Evolutionary conservation across 192 early-diverging fungal species (phyloP).

Genomic region (Gaertneriomyces sp.): DNA sequence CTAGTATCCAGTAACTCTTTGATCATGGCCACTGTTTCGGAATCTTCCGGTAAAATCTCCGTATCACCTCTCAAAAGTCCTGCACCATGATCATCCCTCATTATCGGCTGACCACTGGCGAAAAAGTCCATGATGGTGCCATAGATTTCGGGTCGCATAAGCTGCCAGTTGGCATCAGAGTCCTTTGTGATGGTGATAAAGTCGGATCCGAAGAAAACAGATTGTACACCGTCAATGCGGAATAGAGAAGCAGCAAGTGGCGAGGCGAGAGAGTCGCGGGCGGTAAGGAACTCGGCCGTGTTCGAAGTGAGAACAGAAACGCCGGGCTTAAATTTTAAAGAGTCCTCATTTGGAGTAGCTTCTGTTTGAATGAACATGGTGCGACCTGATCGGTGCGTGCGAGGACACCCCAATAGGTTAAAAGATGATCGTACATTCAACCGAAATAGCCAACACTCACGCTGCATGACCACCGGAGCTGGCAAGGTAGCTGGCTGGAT

Average conservation of each 20-base stretch:
- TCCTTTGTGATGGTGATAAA: slow-evolving; percentile 96
- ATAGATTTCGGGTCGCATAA: slow-evolving; percentile 98
- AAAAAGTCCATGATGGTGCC: slow-evolving; percentile 87
- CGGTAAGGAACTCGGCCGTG: slow-evolving; percentile 78
- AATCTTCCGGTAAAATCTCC: slow-evolving; percentile 71
- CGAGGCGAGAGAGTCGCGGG: slow-evolving; percentile 64
- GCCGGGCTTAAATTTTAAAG: slow-evolving; percentile 96
- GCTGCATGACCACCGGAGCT: neutral
- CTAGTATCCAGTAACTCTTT: slow-evolving; percentile 96
- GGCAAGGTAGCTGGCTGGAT: neutral
- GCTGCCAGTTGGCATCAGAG: slow-evolving; percentile 83
- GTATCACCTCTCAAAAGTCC: slow-evolving; percentile 51
- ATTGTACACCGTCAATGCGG: slow-evolving; percentile 85
- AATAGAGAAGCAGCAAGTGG: slow-evolving; percentile 91
- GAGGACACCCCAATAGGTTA: neutral
- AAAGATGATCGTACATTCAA: neutral
- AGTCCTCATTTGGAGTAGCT: slow-evolving; percentile 89
- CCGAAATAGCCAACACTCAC: neutral
- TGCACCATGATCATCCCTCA: slow-evolving; percentile 33
- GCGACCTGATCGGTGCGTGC: slow-evolving; percentile 14
- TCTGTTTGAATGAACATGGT: slow-evolving; percentile 66
- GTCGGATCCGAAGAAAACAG: slow-evolving; percentile 88
- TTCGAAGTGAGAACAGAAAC: slow-evolving; percentile 64
- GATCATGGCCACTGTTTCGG: slow-evolving; percentile 94
- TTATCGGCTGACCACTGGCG: slow-evolving; percentile 78